Conservation (phyloP, 441 rosid species). For the Erysimum pusillum region DNA sequence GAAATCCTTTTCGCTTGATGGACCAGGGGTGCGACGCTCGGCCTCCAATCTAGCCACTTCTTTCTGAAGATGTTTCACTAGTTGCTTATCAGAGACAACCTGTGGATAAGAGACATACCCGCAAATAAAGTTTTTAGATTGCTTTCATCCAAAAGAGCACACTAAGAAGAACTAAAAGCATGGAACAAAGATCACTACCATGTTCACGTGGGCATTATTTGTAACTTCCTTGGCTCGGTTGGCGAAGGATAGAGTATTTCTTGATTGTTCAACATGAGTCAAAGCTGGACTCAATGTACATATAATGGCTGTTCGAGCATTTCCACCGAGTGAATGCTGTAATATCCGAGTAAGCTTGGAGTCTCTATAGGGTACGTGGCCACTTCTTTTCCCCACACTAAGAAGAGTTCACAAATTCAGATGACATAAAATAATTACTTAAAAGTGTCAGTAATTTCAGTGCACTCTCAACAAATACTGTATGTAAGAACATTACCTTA, state of each 20-base stretch:
- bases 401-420: constrained; percentile 35
- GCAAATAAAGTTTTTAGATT: constrained; percentile 24
- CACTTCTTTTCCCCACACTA: constrained; percentile 94
- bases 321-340: constrained; percentile 98
- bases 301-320: constrained; percentile 98
- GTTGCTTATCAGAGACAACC: constrained; percentile 97
- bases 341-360: constrained; percentile 97
- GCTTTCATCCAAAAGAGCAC: constrained; percentile 14
- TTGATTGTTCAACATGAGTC: constrained; percentile 93
- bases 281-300: constrained; percentile 95
- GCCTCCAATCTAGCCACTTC: constrained; percentile 99
- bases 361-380: constrained; percentile 95
- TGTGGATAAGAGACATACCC: constrained; percentile 37
- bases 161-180: constrained; percentile 23
- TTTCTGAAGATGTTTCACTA: constrained; percentile 97
- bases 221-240: constrained; percentile 99
- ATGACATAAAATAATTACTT: neutral
- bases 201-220: constrained; percentile 95
- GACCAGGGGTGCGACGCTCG: constrained; percentile 93
- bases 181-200: constrained; percentile 62
- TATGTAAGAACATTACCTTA: constrained; percentile 64
- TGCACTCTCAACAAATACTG: neutral
- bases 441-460: neutral
- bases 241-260: constrained; percentile 93
- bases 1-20: constrained; percentile 79